A percentile compares a stretch with the other conserved stretches of the same genome.
phyloP scores from a whole-genome alignment of 441 rosid genomes.

The Hura crepitans region DNA sequence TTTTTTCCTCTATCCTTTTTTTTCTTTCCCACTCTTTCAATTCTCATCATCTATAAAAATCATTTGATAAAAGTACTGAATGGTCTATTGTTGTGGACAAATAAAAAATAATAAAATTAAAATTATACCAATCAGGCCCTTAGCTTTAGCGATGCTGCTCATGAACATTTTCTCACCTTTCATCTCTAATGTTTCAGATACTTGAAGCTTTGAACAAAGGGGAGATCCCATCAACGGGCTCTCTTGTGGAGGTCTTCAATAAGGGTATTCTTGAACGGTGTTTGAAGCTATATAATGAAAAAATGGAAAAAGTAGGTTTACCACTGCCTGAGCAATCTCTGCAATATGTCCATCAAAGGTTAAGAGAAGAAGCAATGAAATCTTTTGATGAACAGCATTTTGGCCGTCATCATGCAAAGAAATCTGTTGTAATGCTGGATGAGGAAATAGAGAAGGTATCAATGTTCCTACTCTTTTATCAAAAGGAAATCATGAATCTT shows the following conservation, averaged over 20 bases:
- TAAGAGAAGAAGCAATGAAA: conserved; percentile 53
- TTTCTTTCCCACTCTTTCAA: no score
- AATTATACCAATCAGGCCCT: no score
- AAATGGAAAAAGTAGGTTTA: conserved; percentile 54
- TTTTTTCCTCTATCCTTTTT: no score
- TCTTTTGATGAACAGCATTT: conserved; percentile 87
- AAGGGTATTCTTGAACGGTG: conserved; percentile 87
- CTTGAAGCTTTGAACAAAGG: conserved; percentile 97
- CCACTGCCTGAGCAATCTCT: conserved; percentile 66
- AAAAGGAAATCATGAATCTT: not conserved
- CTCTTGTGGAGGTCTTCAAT: conserved; percentile 93
- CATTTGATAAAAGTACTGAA: no score
- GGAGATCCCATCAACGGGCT: conserved; percentile 98
- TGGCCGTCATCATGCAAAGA: conserved; percentile 91
- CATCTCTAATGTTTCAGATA: conserved; percentile 52
- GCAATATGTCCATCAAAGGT: conserved; percentile 57
- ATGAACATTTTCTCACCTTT: conserved; percentile 14
- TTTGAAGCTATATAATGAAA: conserved; percentile 66
- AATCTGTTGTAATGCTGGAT: conserved; percentile 66
- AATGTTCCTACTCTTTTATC: not conserved
- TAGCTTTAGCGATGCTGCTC: conserved; percentile 10
- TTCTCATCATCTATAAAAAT: no score
- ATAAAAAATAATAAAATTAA: no score
- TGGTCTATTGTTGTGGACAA: no score
- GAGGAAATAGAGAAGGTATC: conserved; percentile 84